A percentile compares a stretch with the other conserved stretches of the same genome.
These are phyloP conservation scores for Pyrrhoderma lamaoense DNA, from an alignment of 1,284 basidiomycete genomes.

Conservation along the genomic window DNA sequence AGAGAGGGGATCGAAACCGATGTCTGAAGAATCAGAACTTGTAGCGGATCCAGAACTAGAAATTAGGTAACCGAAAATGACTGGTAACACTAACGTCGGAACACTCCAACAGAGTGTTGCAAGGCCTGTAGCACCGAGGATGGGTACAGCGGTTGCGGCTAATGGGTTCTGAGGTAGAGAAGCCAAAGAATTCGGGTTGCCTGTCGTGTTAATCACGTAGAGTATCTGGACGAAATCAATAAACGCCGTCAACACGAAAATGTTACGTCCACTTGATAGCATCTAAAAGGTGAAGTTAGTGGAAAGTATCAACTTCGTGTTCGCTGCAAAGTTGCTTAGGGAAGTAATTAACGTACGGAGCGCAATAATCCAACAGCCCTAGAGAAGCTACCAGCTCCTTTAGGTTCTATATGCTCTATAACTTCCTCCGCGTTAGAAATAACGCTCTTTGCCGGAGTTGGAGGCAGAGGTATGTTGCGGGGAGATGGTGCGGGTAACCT, in stretches of 20 bases:
- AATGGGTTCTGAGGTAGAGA: conserved; percentile 36
- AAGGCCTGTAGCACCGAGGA: conserved; percentile 43
- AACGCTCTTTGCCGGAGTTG: conserved; percentile 24
- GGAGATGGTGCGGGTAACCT: conserved; percentile 25
- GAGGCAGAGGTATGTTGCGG: conserved; percentile 32
- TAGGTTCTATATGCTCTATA: neutral
- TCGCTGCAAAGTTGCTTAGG: neutral
- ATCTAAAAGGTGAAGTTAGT: too few species aligned
- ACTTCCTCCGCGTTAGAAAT: conserved; percentile 3
- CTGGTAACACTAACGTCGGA: conserved; percentile 49
- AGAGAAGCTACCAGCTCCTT: neutral
- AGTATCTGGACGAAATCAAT: conserved; percentile 16
- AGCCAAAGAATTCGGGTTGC: conserved; percentile 23
- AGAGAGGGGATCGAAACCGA: conserved; percentile 46
- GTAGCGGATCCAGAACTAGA: conserved; percentile 35
- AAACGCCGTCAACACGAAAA: conserved; percentile 13
- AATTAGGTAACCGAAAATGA: conserved; percentile 45
- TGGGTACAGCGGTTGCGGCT: conserved; percentile 32
- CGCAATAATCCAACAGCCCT: neutral
- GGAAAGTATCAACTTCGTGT: neutral
- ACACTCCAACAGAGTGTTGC: conserved; percentile 43
- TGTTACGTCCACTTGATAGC: conserved; percentile 17
- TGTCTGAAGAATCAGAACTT: neutral
- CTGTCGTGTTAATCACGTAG: conserved; percentile 13
- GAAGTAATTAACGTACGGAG: conserved; percentile 2